Evolutionary conservation across 1,284 basidiomycete genomes (phyloP).

Genomic region (Ceratobasidium sp.): DNA sequence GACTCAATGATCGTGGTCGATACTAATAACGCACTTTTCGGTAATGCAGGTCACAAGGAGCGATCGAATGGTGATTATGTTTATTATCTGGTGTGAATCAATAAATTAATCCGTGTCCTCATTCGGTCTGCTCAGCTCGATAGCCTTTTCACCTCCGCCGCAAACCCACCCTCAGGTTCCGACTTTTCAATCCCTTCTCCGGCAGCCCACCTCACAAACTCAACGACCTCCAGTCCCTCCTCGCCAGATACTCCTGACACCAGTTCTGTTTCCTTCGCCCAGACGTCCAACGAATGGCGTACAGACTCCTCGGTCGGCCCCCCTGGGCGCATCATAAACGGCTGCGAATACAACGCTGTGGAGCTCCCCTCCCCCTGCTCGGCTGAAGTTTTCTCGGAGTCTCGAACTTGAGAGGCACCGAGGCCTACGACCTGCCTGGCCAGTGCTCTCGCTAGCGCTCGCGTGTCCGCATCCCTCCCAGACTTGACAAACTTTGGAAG

Average conservation of each 20-base stretch:
- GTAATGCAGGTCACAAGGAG: too few relatives aligned
- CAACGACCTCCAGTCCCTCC: slow-evolving; percentile 48
- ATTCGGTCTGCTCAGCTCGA: slow-evolving; percentile 3
- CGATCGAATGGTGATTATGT: too few relatives aligned
- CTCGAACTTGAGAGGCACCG: slow-evolving; percentile 68
- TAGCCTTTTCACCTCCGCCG: slow-evolving; percentile 15
- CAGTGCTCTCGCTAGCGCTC: slow-evolving; percentile 74
- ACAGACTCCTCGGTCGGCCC: slow-evolving; percentile 60
- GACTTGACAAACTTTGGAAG: slow-evolving; percentile 54
- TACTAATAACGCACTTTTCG: too few relatives aligned
- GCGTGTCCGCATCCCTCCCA: slow-evolving; percentile 57
- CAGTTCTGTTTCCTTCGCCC: slow-evolving; percentile 66
- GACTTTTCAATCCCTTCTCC: slow-evolving; percentile 45
- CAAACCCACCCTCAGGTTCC: slow-evolving; percentile 14
- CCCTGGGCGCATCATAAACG: slow-evolving; percentile 69
- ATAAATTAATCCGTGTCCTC: background rate
- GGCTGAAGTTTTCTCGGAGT: slow-evolving; percentile 39
- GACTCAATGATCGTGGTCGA: too few relatives aligned
- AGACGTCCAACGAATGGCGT: slow-evolving; percentile 67
- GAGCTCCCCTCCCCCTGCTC: slow-evolving; percentile 58
- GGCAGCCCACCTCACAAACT: slow-evolving; percentile 50
- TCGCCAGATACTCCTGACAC: slow-evolving; percentile 43
- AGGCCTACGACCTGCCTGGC: slow-evolving; percentile 89
- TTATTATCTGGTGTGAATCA: background rate
- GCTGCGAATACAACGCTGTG: slow-evolving; percentile 75